Conservation (phyloP, 1,284 basidiomycete species). For the Butyriboletus regius region DNA sequence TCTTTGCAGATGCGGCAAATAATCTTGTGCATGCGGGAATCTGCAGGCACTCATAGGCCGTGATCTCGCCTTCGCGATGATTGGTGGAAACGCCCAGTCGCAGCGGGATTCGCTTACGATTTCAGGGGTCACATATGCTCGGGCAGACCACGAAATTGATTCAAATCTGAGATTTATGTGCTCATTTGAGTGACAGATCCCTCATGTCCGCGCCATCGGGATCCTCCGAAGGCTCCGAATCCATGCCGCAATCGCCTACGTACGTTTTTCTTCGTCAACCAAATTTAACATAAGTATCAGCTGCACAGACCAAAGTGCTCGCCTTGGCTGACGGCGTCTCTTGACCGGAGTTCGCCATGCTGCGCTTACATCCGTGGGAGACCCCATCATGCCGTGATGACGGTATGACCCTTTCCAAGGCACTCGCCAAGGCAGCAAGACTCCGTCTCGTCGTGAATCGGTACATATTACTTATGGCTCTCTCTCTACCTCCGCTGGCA, state of each 20-base stretch:
- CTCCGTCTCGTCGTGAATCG: constrained; percentile 25
- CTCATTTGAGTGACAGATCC: constrained; percentile 18
- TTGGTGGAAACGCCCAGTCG: constrained; percentile 5
- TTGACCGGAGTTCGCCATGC: constrained; percentile 12
- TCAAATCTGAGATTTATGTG: constrained; percentile 28
- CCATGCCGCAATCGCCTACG: constrained; percentile 19
- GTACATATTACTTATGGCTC: constrained; percentile 24
- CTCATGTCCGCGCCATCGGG: constrained; percentile 19
- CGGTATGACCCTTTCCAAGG: constrained; percentile 23
- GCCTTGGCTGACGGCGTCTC: constrained; percentile 17
- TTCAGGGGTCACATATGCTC: constrained; percentile 21
- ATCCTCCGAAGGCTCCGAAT: constrained; percentile 21
- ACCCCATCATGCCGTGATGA: constrained; percentile 27
- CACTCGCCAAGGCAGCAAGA: constrained; percentile 12
- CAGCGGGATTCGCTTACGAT: constrained; percentile 12
- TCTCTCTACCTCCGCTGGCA: constrained; percentile 13
- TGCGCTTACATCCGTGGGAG: constrained; percentile 25
- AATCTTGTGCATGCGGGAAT: background rate
- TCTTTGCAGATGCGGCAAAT: background rate
- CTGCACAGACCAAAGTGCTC: background rate
- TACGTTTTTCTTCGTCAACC: constrained; percentile 11
- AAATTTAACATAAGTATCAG: constrained; percentile 15
- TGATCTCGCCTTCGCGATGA: constrained; percentile 1
- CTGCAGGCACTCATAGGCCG: background rate
- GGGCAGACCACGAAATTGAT: constrained; percentile 12